Percentiles rank a stretch among this genome's conserved stretches.
phyloP scores from a whole-genome alignment of 345 rosid species.

The Cardamine occulta region DNA sequence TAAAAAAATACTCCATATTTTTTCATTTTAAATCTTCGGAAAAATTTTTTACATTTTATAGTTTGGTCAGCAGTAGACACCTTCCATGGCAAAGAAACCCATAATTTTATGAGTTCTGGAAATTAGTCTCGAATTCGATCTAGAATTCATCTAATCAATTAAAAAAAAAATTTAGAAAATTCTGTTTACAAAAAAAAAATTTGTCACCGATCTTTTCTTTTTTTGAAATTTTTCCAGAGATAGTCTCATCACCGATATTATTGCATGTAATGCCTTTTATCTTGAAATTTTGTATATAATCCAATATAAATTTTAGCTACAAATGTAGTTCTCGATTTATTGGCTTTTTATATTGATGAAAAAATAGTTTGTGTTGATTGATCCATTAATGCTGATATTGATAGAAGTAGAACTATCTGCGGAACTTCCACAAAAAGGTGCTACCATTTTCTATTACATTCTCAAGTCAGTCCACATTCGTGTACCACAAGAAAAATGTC shows the following conservation, averaged over 20 bases:
- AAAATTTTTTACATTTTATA: too few relatives aligned
- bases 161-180: background rate
- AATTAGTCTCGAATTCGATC: too few relatives aligned
- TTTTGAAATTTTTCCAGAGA: too few relatives aligned
- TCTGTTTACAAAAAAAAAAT: background rate
- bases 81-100: too few relatives aligned
- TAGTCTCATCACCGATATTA: background rate
- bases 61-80: too few relatives aligned
- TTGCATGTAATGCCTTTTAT: background rate
- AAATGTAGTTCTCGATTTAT: background rate
- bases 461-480: background rate
- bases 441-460: background rate
- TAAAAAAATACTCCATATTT: too few relatives aligned
- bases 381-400: background rate
- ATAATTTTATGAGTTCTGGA: too few relatives aligned
- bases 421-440: background rate
- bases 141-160: background rate
- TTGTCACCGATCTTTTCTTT: too few relatives aligned
- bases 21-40: too few relatives aligned
- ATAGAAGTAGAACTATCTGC: background rate
- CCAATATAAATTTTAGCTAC: background rate
- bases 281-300: background rate
- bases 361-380: background rate
- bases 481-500: background rate
- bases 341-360: background rate